Evolutionary conservation across 2,329 filamentous ascomycete genomes (phyloP), one percentile per base, ranked within the genome.

Genomic region (Penicillium verrucosum): DNA sequence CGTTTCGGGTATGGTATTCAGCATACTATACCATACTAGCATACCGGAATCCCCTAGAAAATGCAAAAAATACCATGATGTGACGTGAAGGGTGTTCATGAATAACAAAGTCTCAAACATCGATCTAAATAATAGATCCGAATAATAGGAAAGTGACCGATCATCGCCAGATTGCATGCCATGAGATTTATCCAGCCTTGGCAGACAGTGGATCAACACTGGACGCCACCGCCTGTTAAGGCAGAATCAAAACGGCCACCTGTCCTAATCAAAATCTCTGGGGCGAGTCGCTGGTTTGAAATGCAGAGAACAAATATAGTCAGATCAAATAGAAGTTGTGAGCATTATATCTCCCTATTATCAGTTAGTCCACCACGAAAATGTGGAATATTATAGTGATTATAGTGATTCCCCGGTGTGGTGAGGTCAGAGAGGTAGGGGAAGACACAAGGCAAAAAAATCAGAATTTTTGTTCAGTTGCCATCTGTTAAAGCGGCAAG

Each of bases 391-490:
- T 32, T 32, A 36, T 52, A 12, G 32, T 52, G 30, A 29, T 29
- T n/a, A 43, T 43, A n/a, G n/a, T 48, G n/a, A 46, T 34, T 25
- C 14, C 4, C 11, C 4, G 4, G 21, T 34, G 29, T 29, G 29
- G 54, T 56, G 54, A 53, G 57, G 59, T 48, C 38, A 58, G 48
- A 48, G 44, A 47, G 52, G 56, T 50, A 52, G 40, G 42, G 54
- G 46, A 60, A 48, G 57, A 63, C 53, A 52, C 56, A 64, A 60
- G 50, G 54, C 59, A 52, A 49, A 60, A 61, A 50, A 57, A 54
- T 58, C 62, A 62, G 54, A 64, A 67, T 62, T 71, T 72, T 72
- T 72, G 68, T 69, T 72, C 68, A 65, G 59, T 68, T 68, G 66
- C 63, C 63, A 59, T 65, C 56, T 42, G 54, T 60, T 68, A 72